These are phyloP conservation scores for Dalbergia cochinchinensis DNA, from an alignment of 306 rosid species.

Conservation along the genomic window DNA sequence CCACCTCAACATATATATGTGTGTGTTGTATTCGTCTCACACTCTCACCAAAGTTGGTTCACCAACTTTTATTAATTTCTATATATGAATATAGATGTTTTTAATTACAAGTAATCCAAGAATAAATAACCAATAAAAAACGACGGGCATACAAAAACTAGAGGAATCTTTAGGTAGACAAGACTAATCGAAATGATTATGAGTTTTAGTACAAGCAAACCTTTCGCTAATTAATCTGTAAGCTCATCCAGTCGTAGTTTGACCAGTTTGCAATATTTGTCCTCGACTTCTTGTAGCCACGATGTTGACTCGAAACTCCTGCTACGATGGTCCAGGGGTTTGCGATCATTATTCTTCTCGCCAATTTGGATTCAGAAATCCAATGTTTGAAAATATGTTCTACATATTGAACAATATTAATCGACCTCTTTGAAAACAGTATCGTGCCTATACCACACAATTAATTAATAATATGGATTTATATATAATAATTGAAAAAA, in stretches of 20 bases:
- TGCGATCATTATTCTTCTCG: slow-evolving; percentile 12
- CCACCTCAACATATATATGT: slow-evolving; percentile 3
- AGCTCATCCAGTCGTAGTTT: slow-evolving; percentile 30
- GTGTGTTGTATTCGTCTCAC: slow-evolving; percentile 9
- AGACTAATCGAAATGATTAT: slow-evolving; percentile 45
- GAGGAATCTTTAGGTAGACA: slow-evolving; percentile 42
- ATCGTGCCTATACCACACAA: background rate
- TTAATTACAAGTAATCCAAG: slow-evolving; percentile 34
- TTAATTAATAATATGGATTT: background rate
- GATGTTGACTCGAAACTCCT: slow-evolving; percentile 26
- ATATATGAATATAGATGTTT: slow-evolving; percentile 27
- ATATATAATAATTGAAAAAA: background rate
- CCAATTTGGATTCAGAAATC: slow-evolving; percentile 40
- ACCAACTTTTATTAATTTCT: slow-evolving; percentile 43
- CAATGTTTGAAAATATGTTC: slow-evolving; percentile 46
- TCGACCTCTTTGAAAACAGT: slow-evolving; percentile 26
- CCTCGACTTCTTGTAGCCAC: slow-evolving; percentile 34
- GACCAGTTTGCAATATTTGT: slow-evolving; percentile 42
- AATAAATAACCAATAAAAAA: slow-evolving; percentile 19
- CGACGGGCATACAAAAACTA: slow-evolving; percentile 15
- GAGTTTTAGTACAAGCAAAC: slow-evolving; percentile 24
- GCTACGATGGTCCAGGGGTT: background rate
- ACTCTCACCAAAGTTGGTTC: slow-evolving; percentile 47
- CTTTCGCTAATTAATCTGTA: slow-evolving; percentile 26
- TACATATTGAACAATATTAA: slow-evolving; percentile 37